phyloP scores from a whole-genome alignment of 176 grass and related monocot species.

The Oryza brachyantha region DNA sequence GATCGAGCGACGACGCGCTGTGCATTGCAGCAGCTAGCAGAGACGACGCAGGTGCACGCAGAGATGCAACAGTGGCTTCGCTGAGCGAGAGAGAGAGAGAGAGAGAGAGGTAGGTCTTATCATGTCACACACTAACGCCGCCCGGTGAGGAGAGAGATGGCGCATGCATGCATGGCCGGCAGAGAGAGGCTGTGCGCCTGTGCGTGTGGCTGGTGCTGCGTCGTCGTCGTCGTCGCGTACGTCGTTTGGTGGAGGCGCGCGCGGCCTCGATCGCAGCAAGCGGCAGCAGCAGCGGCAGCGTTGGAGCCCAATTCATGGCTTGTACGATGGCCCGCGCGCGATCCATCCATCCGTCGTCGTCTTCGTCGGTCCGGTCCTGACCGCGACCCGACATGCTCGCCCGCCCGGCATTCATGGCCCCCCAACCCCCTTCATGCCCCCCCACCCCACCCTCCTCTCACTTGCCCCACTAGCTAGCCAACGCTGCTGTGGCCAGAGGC shows the following conservation, averaged over 20 bases:
- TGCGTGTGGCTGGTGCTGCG: not conserved
- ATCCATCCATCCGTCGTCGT: constrained; percentile 6
- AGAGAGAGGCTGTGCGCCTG: not conserved
- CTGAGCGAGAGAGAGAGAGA: not conserved
- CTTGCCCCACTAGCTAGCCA: too few species aligned
- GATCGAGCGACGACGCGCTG: not conserved
- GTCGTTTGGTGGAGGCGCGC: not conserved
- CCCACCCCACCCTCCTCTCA: too few species aligned
- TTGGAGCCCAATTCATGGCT: constrained; percentile 32
- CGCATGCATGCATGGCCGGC: too few species aligned
- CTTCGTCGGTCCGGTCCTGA: constrained; percentile 18
- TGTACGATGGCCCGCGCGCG: not conserved
- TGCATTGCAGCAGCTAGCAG: constrained; percentile 15
- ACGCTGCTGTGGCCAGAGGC: too few species aligned
- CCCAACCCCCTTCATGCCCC: not conserved
- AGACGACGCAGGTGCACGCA: constrained; percentile 1
- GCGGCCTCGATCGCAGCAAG: constrained; percentile 23
- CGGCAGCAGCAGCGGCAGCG: not conserved
- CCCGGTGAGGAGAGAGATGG: not conserved
- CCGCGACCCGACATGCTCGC: constrained; percentile 41
- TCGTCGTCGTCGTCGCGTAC: not conserved
- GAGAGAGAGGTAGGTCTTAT: constrained; percentile 36
- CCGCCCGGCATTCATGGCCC: constrained; percentile 68
- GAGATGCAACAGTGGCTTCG: constrained; percentile 17
- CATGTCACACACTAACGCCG: constrained; percentile 35